Evolutionary conservation across 2,329 filamentous ascomycete species (phyloP).

Genomic region (Penicillium brevicompactum): DNA sequence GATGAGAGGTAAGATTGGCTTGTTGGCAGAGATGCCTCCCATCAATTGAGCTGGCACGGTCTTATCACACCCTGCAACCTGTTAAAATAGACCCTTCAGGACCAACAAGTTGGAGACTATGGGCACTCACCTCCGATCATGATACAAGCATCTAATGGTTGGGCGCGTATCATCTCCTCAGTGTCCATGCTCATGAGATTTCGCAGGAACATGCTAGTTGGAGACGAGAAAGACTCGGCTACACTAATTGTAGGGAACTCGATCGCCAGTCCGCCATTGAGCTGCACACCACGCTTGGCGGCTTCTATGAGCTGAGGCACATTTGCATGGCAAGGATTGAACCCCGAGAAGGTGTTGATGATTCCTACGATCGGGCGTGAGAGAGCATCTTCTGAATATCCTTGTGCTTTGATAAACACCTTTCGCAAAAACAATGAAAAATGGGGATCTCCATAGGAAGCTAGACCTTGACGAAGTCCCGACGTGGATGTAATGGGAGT

Average conservation of each 20-base stretch:
- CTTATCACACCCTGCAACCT: slow-evolving; percentile 67
- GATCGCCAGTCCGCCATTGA: slow-evolving; percentile 67
- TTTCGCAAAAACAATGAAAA: slow-evolving; percentile 76
- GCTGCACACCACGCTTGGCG: slow-evolving; percentile 67
- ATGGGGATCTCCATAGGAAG: slow-evolving; percentile 72
- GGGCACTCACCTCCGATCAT: slow-evolving; percentile 62
- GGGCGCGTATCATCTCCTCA: slow-evolving; percentile 74
- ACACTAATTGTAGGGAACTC: slow-evolving; percentile 75
- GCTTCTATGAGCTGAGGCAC: slow-evolving; percentile 72
- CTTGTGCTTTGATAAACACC: slow-evolving; percentile 75
- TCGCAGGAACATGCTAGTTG: slow-evolving; percentile 73
- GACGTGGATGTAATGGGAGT: slow-evolving; percentile 53
- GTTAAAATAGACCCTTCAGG: neutral
- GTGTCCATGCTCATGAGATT: slow-evolving; percentile 81
- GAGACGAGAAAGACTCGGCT: slow-evolving; percentile 68
- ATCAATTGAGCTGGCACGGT: slow-evolving; percentile 74
- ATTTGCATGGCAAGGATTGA: slow-evolving; percentile 76
- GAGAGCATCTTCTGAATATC: slow-evolving; percentile 72
- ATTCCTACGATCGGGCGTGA: slow-evolving; percentile 73
- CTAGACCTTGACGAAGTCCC: slow-evolving; percentile 65
- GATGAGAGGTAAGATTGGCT: slow-evolving; percentile 68
- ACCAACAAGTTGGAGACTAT: neutral
- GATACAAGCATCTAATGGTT: slow-evolving; percentile 69
- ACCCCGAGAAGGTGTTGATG: slow-evolving; percentile 71
- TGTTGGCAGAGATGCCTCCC: slow-evolving; percentile 74